phyloP scores from a whole-genome alignment of 2,329 filamentous ascomycete species.

The Ascosphaera apis region DNA sequence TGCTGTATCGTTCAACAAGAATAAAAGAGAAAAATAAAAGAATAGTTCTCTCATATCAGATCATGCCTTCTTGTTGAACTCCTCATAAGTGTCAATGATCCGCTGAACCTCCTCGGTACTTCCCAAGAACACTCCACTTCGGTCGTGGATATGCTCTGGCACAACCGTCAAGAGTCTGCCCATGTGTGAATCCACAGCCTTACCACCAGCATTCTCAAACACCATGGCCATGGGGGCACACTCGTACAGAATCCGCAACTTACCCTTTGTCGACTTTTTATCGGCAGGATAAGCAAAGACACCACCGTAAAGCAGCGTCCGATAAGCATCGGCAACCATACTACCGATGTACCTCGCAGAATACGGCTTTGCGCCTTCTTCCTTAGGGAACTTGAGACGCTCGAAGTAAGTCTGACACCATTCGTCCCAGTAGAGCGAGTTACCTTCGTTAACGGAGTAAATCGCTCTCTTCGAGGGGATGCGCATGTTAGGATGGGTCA shows the following conservation, averaged over 20 bases:
- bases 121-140: conserved; percentile 86
- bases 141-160: conserved; percentile 84
- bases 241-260: conserved; percentile 91
- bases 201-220: conserved; percentile 92
- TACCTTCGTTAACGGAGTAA: conserved; percentile 98
- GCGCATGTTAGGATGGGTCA: conserved; percentile 85
- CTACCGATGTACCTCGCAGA: conserved; percentile 85
- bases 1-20: too few relatives aligned
- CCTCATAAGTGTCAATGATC: conserved; percentile 62
- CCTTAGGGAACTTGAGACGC: conserved; percentile 57
- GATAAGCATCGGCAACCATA: conserved; percentile 97
- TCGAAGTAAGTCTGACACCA: conserved; percentile 72
- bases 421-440: conserved; percentile 89
- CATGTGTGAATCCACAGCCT: conserved; percentile 83
- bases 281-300: conserved; percentile 96
- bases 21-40: too few relatives aligned
- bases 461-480: conserved; percentile 63
- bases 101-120: conserved; percentile 91
- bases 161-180: conserved; percentile 69
- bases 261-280: conserved; percentile 96
- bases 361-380: conserved; percentile 58
- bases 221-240: conserved; percentile 98
- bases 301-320: conserved; percentile 82
- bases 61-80: conserved; percentile 10
- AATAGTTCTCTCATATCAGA: too few relatives aligned